phyloP scores from a whole-genome alignment of 2,329 filamentous ascomycete genomes.

The Arachnomyces sp. region DNA sequence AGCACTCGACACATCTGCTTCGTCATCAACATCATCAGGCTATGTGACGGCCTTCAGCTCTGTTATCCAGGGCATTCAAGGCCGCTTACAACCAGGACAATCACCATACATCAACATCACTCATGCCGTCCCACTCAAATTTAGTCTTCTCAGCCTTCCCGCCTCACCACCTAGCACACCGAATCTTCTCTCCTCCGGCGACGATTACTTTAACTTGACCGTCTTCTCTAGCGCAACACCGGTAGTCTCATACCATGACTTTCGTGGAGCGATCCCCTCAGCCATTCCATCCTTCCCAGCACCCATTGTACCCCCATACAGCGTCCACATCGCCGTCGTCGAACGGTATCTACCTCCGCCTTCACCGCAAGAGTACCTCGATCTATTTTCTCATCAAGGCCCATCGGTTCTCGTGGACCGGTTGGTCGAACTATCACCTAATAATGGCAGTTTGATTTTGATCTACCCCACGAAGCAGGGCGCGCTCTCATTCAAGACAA shows the following conservation, averaged over 20 bases:
- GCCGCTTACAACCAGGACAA: slow-evolving; percentile 41
- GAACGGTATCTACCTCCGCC: slow-evolving; percentile 61
- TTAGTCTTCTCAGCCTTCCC: slow-evolving; percentile 55
- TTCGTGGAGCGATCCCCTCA: slow-evolving; percentile 38
- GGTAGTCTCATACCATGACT: slow-evolving; percentile 47
- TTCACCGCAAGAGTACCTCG: slow-evolving; percentile 49
- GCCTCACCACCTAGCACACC: slow-evolving; percentile 57
- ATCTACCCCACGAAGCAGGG: slow-evolving; percentile 56
- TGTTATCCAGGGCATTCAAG: slow-evolving; percentile 50
- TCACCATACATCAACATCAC: slow-evolving; percentile 58
- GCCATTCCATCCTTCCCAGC: slow-evolving; percentile 42
- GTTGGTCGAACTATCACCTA: slow-evolving; percentile 50
- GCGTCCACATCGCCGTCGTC: slow-evolving; percentile 53
- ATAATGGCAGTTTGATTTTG: slow-evolving; percentile 53
- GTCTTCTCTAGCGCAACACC: slow-evolving; percentile 56
- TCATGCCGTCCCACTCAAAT: slow-evolving; percentile 55
- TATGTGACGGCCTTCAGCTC: slow-evolving; percentile 42
- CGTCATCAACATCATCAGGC: slow-evolving; percentile 5
- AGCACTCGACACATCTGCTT: slow-evolving; percentile 28
- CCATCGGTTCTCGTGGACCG: slow-evolving; percentile 55
- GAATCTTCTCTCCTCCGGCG: slow-evolving; percentile 37
- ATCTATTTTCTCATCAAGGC: slow-evolving; percentile 49
- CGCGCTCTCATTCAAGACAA: slow-evolving; percentile 50
- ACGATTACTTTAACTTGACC: slow-evolving; percentile 56
- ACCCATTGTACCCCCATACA: slow-evolving; percentile 53